Evolutionary conservation across 108 stramenopile genomes (phyloP), one percentile per base, ranked within the genome.

Genomic region (Nitzschia palea): DNA sequence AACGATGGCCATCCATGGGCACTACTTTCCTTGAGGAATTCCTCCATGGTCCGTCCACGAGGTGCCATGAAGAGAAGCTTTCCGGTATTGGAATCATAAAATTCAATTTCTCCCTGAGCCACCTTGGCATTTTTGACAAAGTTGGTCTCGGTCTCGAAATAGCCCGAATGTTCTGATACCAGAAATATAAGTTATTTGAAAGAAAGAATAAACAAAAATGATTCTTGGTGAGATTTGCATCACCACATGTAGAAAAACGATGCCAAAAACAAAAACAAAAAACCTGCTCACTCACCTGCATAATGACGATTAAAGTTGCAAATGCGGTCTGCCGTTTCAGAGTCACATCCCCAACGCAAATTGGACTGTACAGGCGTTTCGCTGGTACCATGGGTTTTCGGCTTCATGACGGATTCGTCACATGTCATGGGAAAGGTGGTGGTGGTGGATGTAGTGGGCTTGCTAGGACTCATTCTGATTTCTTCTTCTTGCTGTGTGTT

Each of bases 261-360:
- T n/a, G n/a, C n/a, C n/a, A n/a, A n/a, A n/a, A n/a, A n/a, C n/a
- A n/a, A n/a, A n/a, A n/a, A n/a, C n/a, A n/a, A n/a, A n/a, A n/a
- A n/a, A n/a, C n/a, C n/a, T 79, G 64, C 67, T 88, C 86, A 18
- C 59, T n/a, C 5, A 34, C 33, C 59, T 20, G 92, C 92, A 66
- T 85, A 94, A 66, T 88, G 87, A 0, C 88, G 40, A 58, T 91
- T 91, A 71, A 83, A 89, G 60, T 85, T 88, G 73, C 88, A 90
- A 51, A 95, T 95, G 4, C 80, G 74, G 71, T 91, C 86, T 48
- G 94, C 94, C 2, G 76, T 82, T 9, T 81, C 76, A 33, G 51
- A 55, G 56, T 86, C 84, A 45, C 80, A 80, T 33, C 78, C 76
- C 84, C 84, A 95, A 32, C 84, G 83, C 4, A 91, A 76, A 50